These are phyloP conservation scores for Candida pseudocylindracea DNA, from an alignment of 1,139 yeast genomes.

Conservation along the genomic window DNA sequence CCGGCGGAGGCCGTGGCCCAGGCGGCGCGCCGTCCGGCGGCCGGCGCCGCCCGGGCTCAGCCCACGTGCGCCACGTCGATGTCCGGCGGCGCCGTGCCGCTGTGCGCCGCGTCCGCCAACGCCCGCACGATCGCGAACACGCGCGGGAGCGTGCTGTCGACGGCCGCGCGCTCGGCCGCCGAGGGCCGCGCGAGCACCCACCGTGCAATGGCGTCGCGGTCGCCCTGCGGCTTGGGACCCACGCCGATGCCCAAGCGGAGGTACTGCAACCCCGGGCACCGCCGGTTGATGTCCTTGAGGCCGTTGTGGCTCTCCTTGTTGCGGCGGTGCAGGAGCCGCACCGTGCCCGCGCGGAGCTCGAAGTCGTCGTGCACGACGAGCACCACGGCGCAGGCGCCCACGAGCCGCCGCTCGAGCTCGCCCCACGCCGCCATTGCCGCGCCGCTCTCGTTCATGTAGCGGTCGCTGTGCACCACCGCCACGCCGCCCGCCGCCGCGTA, in stretches of 20 bases:
- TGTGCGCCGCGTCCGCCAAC: conserved; percentile 2
- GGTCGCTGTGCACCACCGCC: conserved; percentile 13
- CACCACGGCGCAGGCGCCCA: conserved; percentile 5
- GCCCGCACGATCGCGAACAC: conserved; percentile 3
- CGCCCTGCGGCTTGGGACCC: conserved; percentile 19
- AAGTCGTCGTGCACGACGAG: conserved; percentile 18
- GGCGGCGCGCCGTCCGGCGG: too few relatives aligned
- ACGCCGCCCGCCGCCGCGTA: conserved; percentile 6
- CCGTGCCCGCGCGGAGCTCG: conserved; percentile 11
- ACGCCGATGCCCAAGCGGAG: conserved; percentile 17
- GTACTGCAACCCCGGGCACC: conserved; percentile 1
- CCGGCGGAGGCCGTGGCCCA: too few relatives aligned
- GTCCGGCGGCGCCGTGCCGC: too few relatives aligned
- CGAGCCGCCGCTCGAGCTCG: conserved; percentile 5
- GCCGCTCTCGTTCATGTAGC: conserved; percentile 19
- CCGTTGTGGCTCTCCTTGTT: conserved; percentile 21
- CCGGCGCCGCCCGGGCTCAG: too few relatives aligned
- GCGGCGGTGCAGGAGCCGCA: conserved; percentile 10
- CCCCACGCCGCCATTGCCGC: conserved; percentile 10
- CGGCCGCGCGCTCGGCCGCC: conserved; percentile 2
- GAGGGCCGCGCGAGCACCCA: conserved; percentile 15
- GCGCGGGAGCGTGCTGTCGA: conserved; percentile 2
- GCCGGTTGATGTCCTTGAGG: conserved; percentile 8
- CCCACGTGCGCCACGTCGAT: too few relatives aligned
- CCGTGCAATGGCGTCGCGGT: conserved; percentile 13